phyloP scores from a whole-genome alignment of 768 basidiomycete genomes.

The Xerocomellus chrysenteron region DNA sequence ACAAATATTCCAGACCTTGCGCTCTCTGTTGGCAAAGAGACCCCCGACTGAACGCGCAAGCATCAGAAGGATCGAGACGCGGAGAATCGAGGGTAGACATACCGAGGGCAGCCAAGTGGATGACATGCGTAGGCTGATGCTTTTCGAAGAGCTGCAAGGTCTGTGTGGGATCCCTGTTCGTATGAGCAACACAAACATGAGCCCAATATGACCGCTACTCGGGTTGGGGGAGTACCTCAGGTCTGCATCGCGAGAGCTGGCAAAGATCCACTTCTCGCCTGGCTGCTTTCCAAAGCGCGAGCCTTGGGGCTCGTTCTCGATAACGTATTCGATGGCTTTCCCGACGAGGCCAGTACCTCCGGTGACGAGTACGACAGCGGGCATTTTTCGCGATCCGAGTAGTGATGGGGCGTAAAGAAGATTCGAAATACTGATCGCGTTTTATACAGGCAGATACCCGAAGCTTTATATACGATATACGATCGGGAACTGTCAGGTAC shows the following conservation, averaged over 20 bases:
- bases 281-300: conserved; percentile 74
- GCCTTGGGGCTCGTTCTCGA: conserved; percentile 75
- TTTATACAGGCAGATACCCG: neutral
- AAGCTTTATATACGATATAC: too few species aligned
- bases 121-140: conserved; percentile 93
- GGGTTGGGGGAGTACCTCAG: conserved; percentile 54
- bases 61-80: conserved; percentile 6
- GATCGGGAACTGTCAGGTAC: too few species aligned
- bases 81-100: conserved; percentile 21
- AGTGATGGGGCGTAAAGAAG: neutral
- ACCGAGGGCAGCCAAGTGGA: conserved; percentile 94
- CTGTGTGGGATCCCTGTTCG: conserved; percentile 61
- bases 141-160: conserved; percentile 79
- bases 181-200: conserved; percentile 3
- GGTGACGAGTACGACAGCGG: conserved; percentile 70
- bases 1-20: conserved; percentile 56
- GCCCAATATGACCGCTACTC: neutral
- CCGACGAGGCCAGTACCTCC: conserved; percentile 88
- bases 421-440: neutral
- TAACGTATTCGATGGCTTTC: conserved; percentile 74
- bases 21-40: conserved; percentile 93
- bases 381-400: conserved; percentile 19
- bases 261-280: conserved; percentile 87
- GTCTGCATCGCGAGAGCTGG: conserved; percentile 77
- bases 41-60: conserved; percentile 68